phyloP scores from a whole-genome alignment of 169 alveolate genomes.

The Pseudocohnilembus persalinus region DNA sequence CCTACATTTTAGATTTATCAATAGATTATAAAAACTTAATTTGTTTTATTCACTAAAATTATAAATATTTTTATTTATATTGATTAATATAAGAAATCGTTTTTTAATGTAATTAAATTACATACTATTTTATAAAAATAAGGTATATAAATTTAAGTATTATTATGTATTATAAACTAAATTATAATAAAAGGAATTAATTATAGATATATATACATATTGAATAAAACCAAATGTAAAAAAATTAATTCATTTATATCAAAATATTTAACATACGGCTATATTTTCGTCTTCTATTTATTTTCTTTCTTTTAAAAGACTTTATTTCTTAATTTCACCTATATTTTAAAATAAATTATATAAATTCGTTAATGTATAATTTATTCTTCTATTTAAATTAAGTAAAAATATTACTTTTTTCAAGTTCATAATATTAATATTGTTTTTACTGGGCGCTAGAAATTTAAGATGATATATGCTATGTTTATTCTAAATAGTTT shows the following conservation, averaged over 20 bases:
- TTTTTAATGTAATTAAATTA: too few relatives aligned
- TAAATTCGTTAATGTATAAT: too few relatives aligned
- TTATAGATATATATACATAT: background rate
- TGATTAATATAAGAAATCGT: background rate
- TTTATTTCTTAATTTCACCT: too few relatives aligned
- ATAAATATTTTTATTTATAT: too few relatives aligned
- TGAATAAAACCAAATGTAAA: background rate
- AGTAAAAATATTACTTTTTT: background rate
- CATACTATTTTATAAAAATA: background rate
- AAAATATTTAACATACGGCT: background rate
- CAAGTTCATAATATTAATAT: too few relatives aligned
- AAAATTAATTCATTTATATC: background rate
- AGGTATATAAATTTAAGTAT: background rate
- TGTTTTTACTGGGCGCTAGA: background rate
- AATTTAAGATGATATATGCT: background rate
- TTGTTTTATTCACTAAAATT: too few relatives aligned
- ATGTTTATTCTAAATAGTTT: background rate
- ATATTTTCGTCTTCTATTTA: background rate
- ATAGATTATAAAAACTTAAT: too few relatives aligned
- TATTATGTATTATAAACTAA: background rate
- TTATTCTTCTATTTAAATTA: background rate
- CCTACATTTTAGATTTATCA: background rate
- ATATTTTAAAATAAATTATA: too few relatives aligned
- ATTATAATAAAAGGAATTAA: too few relatives aligned
- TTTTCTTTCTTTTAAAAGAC: background rate